These are phyloP conservation scores for Naganishia albida DNA, from an alignment of 1,284 basidiomycete species.

Conservation along the genomic window DNA sequence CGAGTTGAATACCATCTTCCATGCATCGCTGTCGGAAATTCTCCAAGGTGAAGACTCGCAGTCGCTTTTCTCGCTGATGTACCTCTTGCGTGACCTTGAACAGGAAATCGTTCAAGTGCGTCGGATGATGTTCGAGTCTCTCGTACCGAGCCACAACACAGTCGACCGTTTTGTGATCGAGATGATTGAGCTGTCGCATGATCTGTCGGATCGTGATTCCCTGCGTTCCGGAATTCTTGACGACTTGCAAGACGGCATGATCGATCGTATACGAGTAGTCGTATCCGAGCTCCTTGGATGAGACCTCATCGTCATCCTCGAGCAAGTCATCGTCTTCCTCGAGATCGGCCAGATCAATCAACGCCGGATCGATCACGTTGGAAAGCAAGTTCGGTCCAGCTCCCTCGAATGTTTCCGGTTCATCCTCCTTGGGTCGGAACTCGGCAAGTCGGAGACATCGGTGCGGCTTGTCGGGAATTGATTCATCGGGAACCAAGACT, in stretches of 20 bases:
- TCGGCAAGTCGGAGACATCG: conserved; percentile 33
- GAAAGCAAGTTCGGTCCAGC: conserved; percentile 1
- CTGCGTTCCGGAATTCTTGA: conserved; percentile 15
- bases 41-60: conserved; percentile 25
- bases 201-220: conserved; percentile 22
- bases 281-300: conserved; percentile 7
- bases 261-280: conserved; percentile 25
- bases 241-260: conserved; percentile 18
- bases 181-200: conserved; percentile 11
- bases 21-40: conserved; percentile 20
- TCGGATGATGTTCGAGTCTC: conserved; percentile 17
- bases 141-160: conserved; percentile 16
- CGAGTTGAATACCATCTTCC: conserved; percentile 14
- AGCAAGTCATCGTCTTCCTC: conserved; percentile 20
- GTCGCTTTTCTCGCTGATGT: conserved; percentile 19
- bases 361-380: conserved; percentile 11
- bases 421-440: conserved; percentile 24
- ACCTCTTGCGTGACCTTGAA: conserved; percentile 28
- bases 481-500: conserved; percentile 27
- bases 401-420: conserved; percentile 26
- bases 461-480: conserved; percentile 7
- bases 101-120: conserved; percentile 18
- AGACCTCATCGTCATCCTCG: conserved; percentile 11
- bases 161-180: conserved; percentile 29
- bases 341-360: conserved; percentile 12